These are phyloP conservation scores for Blastobotrys peoriensis DNA, from an alignment of 805 yeast species.

Conservation along the genomic window DNA sequence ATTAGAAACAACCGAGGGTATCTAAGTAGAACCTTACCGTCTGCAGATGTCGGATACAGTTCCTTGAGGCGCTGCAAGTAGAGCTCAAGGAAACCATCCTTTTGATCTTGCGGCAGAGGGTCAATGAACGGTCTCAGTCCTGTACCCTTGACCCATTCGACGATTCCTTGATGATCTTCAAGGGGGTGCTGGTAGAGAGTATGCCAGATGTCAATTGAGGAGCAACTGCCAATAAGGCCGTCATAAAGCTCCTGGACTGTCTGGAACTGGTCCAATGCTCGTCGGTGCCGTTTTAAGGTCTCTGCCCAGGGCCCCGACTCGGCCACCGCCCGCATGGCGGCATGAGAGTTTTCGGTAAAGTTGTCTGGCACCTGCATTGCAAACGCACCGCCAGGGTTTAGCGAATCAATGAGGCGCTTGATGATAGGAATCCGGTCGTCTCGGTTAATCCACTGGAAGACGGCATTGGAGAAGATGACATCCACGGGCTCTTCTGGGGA, in stretches of 20 bases:
- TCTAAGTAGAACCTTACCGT: too few relatives aligned
- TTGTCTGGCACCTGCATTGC: slow-evolving; percentile 1
- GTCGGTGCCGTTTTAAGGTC: not conserved
- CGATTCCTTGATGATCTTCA: slow-evolving; percentile 1
- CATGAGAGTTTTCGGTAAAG: not conserved
- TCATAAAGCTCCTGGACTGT: not conserved
- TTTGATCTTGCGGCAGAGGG: not conserved
- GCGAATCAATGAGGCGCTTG: not conserved
- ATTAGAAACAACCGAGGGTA: too few relatives aligned
- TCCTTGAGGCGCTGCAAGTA: not conserved
- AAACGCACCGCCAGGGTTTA: not conserved
- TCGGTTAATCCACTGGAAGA: not conserved
- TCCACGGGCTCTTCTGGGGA: not conserved
- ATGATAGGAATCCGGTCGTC: not conserved
- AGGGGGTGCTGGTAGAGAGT: not conserved
- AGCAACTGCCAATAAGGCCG: not conserved
- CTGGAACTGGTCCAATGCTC: not conserved
- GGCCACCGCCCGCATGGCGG: not conserved
- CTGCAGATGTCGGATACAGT: too few relatives aligned
- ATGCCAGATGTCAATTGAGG: not conserved
- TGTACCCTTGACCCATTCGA: slow-evolving; percentile 1
- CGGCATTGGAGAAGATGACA: not conserved
- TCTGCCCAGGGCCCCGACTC: slow-evolving; percentile 1
- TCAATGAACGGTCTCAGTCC: not conserved
- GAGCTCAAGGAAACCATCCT: not conserved